phyloP scores from a whole-genome alignment of 2,329 filamentous ascomycete genomes.

The Penicillium crustosum region DNA sequence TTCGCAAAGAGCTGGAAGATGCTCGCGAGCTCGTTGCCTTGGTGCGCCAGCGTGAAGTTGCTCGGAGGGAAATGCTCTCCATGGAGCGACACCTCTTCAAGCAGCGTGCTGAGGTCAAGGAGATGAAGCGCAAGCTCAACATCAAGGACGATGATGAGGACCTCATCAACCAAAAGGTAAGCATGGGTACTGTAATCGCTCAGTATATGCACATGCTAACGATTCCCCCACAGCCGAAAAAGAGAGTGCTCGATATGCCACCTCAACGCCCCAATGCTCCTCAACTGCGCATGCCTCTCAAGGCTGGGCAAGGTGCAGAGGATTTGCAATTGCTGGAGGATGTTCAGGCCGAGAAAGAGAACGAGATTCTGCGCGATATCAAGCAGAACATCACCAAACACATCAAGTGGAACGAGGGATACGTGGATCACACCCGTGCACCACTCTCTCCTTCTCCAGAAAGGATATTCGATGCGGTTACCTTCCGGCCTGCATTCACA shows the following conservation, averaged over 20 bases:
- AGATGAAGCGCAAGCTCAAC: slow-evolving; percentile 80
- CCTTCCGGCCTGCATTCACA: slow-evolving; percentile 67
- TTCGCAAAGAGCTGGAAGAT: slow-evolving; percentile 87
- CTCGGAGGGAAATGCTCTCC: slow-evolving; percentile 73
- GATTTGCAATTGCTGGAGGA: slow-evolving; percentile 78
- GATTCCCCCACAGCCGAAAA: slow-evolving; percentile 62
- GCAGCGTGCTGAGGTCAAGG: slow-evolving; percentile 77
- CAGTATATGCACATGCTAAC: slow-evolving; percentile 44
- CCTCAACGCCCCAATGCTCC: slow-evolving; percentile 61
- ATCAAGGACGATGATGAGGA: slow-evolving; percentile 95
- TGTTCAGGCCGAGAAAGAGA: slow-evolving; percentile 76
- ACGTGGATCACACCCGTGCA: slow-evolving; percentile 81
- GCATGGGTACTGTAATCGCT: slow-evolving; percentile 31
- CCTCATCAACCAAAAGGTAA: slow-evolving; percentile 88
- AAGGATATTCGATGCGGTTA: slow-evolving; percentile 55
- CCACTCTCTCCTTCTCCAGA: slow-evolving; percentile 78
- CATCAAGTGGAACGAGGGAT: slow-evolving; percentile 85
- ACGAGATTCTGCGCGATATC: slow-evolving; percentile 76
- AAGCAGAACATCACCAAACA: slow-evolving; percentile 86
- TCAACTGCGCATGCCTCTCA: slow-evolving; percentile 68
- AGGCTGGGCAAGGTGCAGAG: slow-evolving; percentile 72
- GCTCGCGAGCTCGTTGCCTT: slow-evolving; percentile 76
- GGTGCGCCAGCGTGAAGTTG: slow-evolving; percentile 75
- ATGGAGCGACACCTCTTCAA: slow-evolving; percentile 79
- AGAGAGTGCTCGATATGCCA: slow-evolving; percentile 62